phyloP scores from a whole-genome alignment of 345 rosid species.

The Ceriops decandra region DNA sequence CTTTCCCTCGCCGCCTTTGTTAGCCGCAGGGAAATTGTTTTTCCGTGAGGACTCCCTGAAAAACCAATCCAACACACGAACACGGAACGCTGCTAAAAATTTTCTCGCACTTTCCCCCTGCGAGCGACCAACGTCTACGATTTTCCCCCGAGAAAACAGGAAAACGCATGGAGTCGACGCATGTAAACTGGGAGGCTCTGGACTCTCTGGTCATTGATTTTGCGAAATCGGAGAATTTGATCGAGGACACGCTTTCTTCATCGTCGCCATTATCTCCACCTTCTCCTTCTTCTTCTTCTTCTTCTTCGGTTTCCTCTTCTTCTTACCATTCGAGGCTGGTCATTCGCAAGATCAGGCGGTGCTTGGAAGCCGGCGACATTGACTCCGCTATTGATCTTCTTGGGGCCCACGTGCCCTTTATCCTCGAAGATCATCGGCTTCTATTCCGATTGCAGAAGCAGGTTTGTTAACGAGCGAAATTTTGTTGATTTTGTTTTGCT shows the following conservation, averaged over 20 bases:
- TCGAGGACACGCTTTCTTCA: constrained; percentile 43
- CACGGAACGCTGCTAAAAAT: neutral
- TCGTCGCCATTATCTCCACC: constrained; percentile 40
- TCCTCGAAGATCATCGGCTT: constrained; percentile 2
- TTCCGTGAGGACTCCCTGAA: neutral
- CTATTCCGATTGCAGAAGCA: neutral
- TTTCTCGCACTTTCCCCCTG: constrained; percentile 1
- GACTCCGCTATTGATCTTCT: neutral
- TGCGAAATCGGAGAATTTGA: constrained; percentile 73
- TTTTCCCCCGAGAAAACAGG: constrained; percentile 18
- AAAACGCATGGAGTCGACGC: constrained; percentile 48
- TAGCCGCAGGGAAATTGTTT: constrained; percentile 1
- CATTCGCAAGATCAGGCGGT: neutral
- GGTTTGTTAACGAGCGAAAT: neutral
- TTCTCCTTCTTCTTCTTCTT: constrained; percentile 39
- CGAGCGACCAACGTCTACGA: neutral
- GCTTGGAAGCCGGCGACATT: constrained; percentile 4
- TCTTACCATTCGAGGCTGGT: constrained; percentile 5
- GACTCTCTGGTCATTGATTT: constrained; percentile 80
- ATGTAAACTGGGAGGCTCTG: constrained; percentile 89
- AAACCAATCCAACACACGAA: neutral
- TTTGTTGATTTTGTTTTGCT: neutral
- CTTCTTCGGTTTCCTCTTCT: constrained; percentile 17
- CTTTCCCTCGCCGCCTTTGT: too few relatives aligned
- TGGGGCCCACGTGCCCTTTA: neutral